phyloP scores from a whole-genome alignment of 2,329 filamentous ascomycete species.

The Fusarium torreyae region DNA sequence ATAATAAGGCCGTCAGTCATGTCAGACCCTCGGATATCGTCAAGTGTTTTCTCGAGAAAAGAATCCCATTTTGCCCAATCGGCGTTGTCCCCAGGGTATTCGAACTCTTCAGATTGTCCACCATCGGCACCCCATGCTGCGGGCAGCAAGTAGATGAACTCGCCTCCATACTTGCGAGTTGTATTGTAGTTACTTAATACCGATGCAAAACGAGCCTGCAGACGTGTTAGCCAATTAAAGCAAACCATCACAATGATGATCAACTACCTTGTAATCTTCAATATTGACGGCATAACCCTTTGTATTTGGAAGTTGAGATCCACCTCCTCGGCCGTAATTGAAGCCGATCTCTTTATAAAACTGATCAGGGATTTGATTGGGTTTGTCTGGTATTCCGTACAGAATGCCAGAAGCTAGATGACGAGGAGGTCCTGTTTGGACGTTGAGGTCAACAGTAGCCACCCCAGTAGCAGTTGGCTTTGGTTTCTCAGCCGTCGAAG shows the following conservation, averaged over 20 bases:
- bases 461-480: slow-evolving; percentile 13
- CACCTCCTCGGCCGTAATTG: slow-evolving; percentile 30
- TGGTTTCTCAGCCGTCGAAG: neutral
- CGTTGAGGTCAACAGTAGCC: slow-evolving; percentile 16
- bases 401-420: slow-evolving; percentile 36
- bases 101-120: slow-evolving; percentile 53
- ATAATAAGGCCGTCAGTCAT: slow-evolving; percentile 58
- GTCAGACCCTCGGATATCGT: slow-evolving; percentile 56
- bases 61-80: slow-evolving; percentile 63
- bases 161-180: slow-evolving; percentile 54
- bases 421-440: slow-evolving; percentile 7
- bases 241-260: rapidly evolving
- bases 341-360: slow-evolving; percentile 32
- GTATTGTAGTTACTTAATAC: slow-evolving; percentile 32
- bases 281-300: slow-evolving; percentile 16
- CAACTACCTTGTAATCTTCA: slow-evolving; percentile 12
- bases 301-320: slow-evolving; percentile 23
- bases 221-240: neutral
- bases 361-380: slow-evolving; percentile 19
- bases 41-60: slow-evolving; percentile 58
- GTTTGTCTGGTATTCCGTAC: slow-evolving; percentile 35
- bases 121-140: slow-evolving; percentile 66
- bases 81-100: slow-evolving; percentile 65
- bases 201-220: slow-evolving; percentile 27
- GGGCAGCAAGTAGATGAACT: slow-evolving; percentile 63